Percentiles rank a stretch among this genome's conserved stretches.
Evolutionary conservation across 176 grass and related monocot species (phyloP).

Genomic region (Paspalum vaginatum): DNA sequence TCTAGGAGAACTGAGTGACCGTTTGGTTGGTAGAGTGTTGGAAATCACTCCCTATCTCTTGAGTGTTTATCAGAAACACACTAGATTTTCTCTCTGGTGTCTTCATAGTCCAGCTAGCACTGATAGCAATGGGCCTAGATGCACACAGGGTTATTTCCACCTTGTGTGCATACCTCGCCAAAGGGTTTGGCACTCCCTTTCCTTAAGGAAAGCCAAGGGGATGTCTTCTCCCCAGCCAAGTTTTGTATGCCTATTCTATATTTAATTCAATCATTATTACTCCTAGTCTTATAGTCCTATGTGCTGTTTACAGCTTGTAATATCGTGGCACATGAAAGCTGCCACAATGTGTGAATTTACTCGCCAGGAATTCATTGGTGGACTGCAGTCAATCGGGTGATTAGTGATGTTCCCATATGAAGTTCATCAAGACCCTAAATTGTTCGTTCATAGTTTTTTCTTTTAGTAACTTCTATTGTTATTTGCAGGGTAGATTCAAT

Average conservation of each 20-base stretch:
- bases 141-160: too few species aligned
- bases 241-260: not conserved
- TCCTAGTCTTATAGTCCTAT: constrained; percentile 24
- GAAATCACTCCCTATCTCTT: too few species aligned
- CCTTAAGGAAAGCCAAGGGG: not conserved
- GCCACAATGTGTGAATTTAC: constrained; percentile 99
- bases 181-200: not conserved
- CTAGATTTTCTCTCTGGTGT: too few species aligned
- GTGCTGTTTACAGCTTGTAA: constrained; percentile 79
- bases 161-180: not conserved
- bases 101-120: too few species aligned
- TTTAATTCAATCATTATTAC: constrained; percentile 21
- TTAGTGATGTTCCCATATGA: constrained; percentile 17
- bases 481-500: constrained; percentile 88
- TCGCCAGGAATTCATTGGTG: constrained; percentile 83
- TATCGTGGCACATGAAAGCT: constrained; percentile 99
- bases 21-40: not conserved
- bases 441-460: constrained; percentile 10
- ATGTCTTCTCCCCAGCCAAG: not conserved
- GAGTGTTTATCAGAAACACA: too few species aligned
- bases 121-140: too few species aligned
- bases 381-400: constrained; percentile 94
- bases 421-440: constrained; percentile 6
- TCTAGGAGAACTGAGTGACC: not conserved
- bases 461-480: constrained; percentile 28